Evolutionary conservation across 192 early-diverging fungal species (phyloP).

Genomic region (Chytriomyces confervae): DNA sequence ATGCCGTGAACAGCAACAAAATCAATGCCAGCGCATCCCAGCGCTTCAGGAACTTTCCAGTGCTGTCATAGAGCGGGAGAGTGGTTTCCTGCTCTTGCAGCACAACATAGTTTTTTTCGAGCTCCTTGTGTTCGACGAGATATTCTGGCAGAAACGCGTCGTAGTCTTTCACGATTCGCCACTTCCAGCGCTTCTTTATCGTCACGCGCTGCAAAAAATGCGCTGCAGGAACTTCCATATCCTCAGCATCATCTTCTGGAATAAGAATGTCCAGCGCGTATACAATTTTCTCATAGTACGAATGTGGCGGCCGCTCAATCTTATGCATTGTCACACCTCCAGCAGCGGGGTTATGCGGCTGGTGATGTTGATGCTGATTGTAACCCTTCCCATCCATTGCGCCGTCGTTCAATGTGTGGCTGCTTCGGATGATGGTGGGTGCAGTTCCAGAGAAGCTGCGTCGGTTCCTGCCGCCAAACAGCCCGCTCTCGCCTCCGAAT

Average conservation of each 20-base stretch:
- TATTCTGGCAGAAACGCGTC: constrained; percentile 48
- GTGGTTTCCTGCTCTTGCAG: constrained; percentile 26
- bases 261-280: constrained; percentile 55
- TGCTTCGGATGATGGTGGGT: no score
- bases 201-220: constrained; percentile 51
- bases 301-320: constrained; percentile 31
- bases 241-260: constrained; percentile 43
- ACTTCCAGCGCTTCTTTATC: constrained; percentile 42
- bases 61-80: constrained; percentile 45
- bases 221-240: constrained; percentile 52
- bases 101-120: constrained; percentile 44
- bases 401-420: no score
- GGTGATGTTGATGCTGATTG: no score
- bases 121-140: constrained; percentile 40
- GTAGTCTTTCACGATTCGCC: constrained; percentile 46
- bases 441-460: no score
- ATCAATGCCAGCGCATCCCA: constrained; percentile 58
- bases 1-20: constrained; percentile 58
- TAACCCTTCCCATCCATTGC: no score
- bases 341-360: no score
- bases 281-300: constrained; percentile 49
- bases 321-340: constrained; percentile 26
- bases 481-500: no score
- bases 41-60: constrained; percentile 45
- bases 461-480: no score